A percentile compares a stretch with the other conserved stretches of the same genome.
Conservation (phyloP, 768 basidiomycete species). For the Leccinum sublutescens region DNA sequence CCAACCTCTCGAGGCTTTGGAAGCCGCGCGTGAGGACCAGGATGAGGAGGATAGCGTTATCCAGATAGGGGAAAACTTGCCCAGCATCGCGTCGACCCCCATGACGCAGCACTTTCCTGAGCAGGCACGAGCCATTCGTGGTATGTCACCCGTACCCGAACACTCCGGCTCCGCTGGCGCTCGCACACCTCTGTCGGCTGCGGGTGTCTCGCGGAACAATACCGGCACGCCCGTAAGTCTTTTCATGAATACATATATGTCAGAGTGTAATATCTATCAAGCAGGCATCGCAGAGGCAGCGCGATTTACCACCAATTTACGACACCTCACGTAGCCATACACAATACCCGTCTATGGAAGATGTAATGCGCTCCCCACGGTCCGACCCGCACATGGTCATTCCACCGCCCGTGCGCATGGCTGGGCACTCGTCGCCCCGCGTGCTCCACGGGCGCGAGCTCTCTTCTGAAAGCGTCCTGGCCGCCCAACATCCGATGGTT, state of each 20-base stretch:
- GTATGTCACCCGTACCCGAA: constrained; percentile 6
- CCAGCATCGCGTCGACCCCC: constrained; percentile 14
- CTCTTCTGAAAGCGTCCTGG: constrained; percentile 28
- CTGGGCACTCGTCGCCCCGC: constrained; percentile 28
- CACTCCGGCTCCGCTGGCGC: neutral
- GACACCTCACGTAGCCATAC: constrained; percentile 11
- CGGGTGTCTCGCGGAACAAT: neutral
- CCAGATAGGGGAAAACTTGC: constrained; percentile 20
- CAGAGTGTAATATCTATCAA: neutral
- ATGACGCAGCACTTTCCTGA: constrained; percentile 12
- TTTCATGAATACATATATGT: neutral
- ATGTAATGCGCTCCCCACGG: constrained; percentile 13
- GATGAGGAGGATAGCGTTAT: constrained; percentile 12
- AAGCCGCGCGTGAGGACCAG: constrained; percentile 9
- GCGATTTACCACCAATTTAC: constrained; percentile 17
- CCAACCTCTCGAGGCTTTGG: constrained; percentile 8
- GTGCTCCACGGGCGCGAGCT: constrained; percentile 23
- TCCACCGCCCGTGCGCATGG: constrained; percentile 38
- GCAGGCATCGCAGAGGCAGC: constrained; percentile 10
- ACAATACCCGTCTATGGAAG: constrained; percentile 26
- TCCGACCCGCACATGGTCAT: constrained; percentile 34
- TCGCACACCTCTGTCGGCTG: neutral
- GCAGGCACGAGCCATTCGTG: constrained; percentile 3
- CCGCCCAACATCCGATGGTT: constrained; percentile 27
- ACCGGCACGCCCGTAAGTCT: constrained; percentile 18